Conservation (phyloP, 2,329 filamentous ascomycete genomes). For the Trichoderma atroviride region DNA sequence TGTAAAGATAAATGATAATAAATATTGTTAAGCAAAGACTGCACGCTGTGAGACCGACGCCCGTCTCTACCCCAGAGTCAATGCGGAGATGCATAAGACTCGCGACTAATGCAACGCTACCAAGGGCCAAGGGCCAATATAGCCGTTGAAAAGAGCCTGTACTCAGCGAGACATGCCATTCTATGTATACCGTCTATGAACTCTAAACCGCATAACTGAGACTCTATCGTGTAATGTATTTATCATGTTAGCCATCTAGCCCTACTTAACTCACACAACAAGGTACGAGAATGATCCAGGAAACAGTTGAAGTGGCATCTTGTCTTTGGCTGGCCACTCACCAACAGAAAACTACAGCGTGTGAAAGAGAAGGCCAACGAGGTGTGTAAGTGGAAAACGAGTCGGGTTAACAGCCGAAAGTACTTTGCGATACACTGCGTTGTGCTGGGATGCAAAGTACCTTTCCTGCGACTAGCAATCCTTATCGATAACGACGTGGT, state of each 20-base stretch:
- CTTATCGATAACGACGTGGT: slow-evolving; percentile 23
- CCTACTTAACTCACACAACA: too few species aligned
- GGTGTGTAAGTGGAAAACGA: background rate
- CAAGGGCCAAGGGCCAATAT: background rate
- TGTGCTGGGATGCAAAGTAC: background rate
- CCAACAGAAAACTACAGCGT: background rate
- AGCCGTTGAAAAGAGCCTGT: background rate
- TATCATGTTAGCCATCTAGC: background rate
- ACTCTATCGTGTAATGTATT: background rate
- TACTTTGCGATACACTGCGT: background rate
- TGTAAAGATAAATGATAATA: slow-evolving; percentile 4
- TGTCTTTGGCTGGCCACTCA: background rate
- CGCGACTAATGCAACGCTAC: background rate
- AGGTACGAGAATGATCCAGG: background rate
- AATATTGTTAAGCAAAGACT: background rate
- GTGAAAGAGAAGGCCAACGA: background rate
- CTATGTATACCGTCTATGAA: too few species aligned
- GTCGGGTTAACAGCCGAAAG: background rate
- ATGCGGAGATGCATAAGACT: too few species aligned
- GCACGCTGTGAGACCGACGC: background rate
- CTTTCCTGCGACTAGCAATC: background rate
- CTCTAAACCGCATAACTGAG: background rate
- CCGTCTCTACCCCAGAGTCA: background rate
- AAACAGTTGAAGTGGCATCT: background rate
- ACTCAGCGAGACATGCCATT: background rate